Percentiles rank a stretch among this genome's conserved stretches.
phyloP scores from a whole-genome alignment of 495 filamentous ascomycete species.

The Daldinia grandis region DNA sequence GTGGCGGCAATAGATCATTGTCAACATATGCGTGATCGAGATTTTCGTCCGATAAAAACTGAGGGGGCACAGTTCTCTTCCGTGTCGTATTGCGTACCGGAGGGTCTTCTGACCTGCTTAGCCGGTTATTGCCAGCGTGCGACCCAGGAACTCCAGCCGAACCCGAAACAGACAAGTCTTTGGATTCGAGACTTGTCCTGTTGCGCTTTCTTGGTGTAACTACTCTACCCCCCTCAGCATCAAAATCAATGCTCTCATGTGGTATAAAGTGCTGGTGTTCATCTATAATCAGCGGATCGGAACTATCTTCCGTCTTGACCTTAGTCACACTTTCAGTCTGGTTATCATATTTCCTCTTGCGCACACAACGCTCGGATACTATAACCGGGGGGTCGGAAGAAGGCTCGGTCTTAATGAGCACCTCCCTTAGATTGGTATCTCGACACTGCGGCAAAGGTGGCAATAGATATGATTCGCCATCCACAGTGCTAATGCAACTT shows the following conservation, averaged over 20 bases:
- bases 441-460: conserved; percentile 42
- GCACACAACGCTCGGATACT: conserved; percentile 54
- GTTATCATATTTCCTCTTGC: conserved; percentile 51
- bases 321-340: conserved; percentile 19
- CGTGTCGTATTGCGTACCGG: background rate
- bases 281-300: conserved; percentile 48
- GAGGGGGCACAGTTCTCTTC: background rate
- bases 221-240: conserved; percentile 69
- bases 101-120: background rate
- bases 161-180: conserved; percentile 15
- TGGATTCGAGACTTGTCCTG: conserved; percentile 24
- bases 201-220: conserved; percentile 69
- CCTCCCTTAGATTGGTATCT: background rate
- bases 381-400: conserved; percentile 56
- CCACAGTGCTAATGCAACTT: conserved; percentile 3
- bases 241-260: conserved; percentile 74
- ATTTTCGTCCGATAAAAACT: background rate
- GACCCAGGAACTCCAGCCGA: background rate
- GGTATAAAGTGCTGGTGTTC: conserved; percentile 46
- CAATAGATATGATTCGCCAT: conserved; percentile 21
- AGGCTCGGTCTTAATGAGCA: conserved; percentile 52
- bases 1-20: background rate
- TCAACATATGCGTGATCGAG: background rate
- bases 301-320: conserved; percentile 50
- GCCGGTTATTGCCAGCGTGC: background rate